These are phyloP conservation scores for Auricularia heimuer DNA, from an alignment of 768 basidiomycete genomes.

Conservation along the genomic window DNA sequence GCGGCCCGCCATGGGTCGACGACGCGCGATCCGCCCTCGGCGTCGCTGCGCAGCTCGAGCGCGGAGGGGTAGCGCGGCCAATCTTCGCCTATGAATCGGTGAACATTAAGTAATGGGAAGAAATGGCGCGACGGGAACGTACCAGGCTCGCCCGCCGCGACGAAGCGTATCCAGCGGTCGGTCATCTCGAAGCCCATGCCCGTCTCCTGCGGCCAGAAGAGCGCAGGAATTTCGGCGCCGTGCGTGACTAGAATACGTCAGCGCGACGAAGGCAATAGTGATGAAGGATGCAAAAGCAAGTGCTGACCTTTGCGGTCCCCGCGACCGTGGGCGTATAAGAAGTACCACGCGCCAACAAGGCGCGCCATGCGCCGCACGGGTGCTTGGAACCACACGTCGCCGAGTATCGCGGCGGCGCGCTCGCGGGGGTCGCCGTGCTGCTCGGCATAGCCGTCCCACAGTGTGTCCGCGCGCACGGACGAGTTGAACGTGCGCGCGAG, in stretches of 20 bases:
- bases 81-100: neutral
- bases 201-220: neutral
- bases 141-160: neutral
- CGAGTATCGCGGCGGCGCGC: neutral
- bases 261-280: neutral
- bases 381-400: slow-evolving; percentile 1
- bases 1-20: neutral
- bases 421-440: neutral
- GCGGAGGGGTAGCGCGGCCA: neutral
- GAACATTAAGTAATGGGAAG: neutral
- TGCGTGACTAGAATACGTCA: neutral
- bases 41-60: neutral
- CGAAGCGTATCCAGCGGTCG: neutral
- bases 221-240: neutral
- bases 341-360: neutral
- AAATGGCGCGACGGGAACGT: neutral
- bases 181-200: neutral
- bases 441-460: neutral
- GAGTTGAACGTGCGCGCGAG: neutral
- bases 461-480: neutral
- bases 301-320: neutral
- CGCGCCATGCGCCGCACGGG: neutral
- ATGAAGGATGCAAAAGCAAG: neutral
- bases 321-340: neutral
- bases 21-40: neutral